A percentile compares a stretch with the other conserved stretches of the same genome.
These are phyloP conservation scores for Cryphonectria naterciae DNA, from an alignment of 2,329 filamentous ascomycete species.

Conservation along the genomic window DNA sequence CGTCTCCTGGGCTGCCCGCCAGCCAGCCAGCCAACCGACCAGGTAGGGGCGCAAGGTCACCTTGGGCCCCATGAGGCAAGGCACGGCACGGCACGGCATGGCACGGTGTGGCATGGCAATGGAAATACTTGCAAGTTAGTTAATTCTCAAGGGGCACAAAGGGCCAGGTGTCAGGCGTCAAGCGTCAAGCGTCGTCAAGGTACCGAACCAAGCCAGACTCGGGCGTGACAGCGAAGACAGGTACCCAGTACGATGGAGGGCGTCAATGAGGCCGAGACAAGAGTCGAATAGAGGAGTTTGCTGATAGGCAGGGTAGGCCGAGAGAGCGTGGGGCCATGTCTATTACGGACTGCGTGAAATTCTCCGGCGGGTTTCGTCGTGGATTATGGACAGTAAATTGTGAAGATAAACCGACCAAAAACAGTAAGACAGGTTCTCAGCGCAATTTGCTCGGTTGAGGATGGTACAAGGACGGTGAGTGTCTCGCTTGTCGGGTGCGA, in stretches of 20 bases:
- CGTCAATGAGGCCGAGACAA: slow-evolving; percentile 25
- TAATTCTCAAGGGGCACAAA: slow-evolving; percentile 13
- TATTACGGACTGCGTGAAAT: slow-evolving; percentile 31
- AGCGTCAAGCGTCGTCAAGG: slow-evolving; percentile 10
- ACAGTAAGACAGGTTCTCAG: slow-evolving; percentile 30
- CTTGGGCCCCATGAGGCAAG: not conserved
- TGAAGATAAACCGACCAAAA: slow-evolving; percentile 24
- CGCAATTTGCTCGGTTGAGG: slow-evolving; percentile 30
- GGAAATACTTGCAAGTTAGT: not conserved
- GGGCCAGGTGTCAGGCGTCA: slow-evolving; percentile 24
- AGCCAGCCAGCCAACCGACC: not conserved
- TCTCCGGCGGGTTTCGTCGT: slow-evolving; percentile 31
- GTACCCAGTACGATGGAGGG: slow-evolving; percentile 2
- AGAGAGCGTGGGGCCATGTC: slow-evolving; percentile 29
- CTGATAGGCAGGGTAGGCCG: slow-evolving; percentile 28
- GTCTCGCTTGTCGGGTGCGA: slow-evolving; percentile 30
- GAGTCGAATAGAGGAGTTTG: slow-evolving; percentile 21
- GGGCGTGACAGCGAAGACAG: slow-evolving; percentile 15
- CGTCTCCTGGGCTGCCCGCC: not conserved
- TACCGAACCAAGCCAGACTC: slow-evolving; percentile 1
- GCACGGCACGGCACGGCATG: not conserved
- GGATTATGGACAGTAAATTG: slow-evolving; percentile 25
- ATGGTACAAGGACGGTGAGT: slow-evolving; percentile 28
- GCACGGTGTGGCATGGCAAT: slow-evolving; percentile 14
- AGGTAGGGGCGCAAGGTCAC: not conserved